Conservation (phyloP, 495 filamentous ascomycete genomes). For the Daldinia vernicosa region DNA sequence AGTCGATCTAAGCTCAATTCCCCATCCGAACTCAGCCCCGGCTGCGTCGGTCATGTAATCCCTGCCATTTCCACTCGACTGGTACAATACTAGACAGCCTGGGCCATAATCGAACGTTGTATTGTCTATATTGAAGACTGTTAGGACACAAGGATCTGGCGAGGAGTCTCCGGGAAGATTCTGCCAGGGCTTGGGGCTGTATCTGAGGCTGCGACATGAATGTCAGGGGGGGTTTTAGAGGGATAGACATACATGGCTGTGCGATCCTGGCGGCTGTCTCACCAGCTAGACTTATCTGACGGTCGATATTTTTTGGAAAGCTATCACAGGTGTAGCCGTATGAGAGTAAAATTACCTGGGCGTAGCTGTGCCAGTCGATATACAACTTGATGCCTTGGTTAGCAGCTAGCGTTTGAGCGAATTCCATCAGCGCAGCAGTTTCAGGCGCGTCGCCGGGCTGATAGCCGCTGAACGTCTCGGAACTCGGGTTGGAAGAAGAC, state of each 20-base stretch:
- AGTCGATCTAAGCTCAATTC: constrained; percentile 61
- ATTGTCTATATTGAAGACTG: constrained; percentile 44
- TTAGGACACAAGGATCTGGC: not conserved
- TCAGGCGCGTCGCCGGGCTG: constrained; percentile 30
- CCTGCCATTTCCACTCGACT: constrained; percentile 61
- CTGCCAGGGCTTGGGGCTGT: not conserved
- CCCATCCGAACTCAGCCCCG: constrained; percentile 63
- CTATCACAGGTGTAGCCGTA: constrained; percentile 53
- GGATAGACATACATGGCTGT: constrained; percentile 38
- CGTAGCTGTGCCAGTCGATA: constrained; percentile 70
- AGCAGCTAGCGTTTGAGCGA: constrained; percentile 50
- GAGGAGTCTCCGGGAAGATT: not conserved
- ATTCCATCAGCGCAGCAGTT: constrained; percentile 33
- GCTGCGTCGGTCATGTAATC: constrained; percentile 65
- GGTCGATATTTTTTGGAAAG: constrained; percentile 55
- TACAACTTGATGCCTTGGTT: constrained; percentile 64
- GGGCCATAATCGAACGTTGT: constrained; percentile 61
- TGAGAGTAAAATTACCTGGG: constrained; percentile 55
- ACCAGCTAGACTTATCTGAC: constrained; percentile 54
- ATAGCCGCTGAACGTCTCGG: constrained; percentile 62
- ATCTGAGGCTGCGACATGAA: too few relatives aligned
- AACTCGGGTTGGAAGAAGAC: constrained; percentile 62
- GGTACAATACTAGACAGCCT: constrained; percentile 67
- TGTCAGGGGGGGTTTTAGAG: not conserved
- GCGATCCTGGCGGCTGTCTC: constrained; percentile 55